These are phyloP conservation scores for Cryptococcus sp. DNA, from an alignment of 1,284 basidiomycete species.

Conservation along the genomic window DNA sequence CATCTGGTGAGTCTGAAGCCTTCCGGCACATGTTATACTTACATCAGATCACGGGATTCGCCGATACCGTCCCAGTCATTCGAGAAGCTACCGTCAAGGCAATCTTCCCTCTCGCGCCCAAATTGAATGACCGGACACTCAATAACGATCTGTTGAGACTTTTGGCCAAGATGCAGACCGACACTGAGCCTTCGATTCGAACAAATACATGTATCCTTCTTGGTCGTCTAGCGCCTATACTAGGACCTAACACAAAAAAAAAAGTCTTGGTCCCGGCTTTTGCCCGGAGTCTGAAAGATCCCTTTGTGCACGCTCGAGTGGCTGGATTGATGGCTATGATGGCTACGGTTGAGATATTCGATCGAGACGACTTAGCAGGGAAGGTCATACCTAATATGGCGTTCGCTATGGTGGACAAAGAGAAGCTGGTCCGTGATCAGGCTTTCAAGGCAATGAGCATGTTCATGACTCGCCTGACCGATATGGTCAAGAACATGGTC, in stretches of 20 bases:
- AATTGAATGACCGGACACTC: constrained; percentile 85
- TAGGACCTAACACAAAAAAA: constrained; percentile 82
- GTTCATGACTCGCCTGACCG: constrained; percentile 78
- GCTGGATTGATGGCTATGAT: constrained; percentile 95
- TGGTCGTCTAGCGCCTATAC: constrained; percentile 77
- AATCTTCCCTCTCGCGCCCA: constrained; percentile 71
- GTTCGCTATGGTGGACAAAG: constrained; percentile 76
- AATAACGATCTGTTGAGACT: constrained; percentile 95
- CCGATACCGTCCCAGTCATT: constrained; percentile 87
- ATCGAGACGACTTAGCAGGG: constrained; percentile 77
- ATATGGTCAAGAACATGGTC: constrained; percentile 73
- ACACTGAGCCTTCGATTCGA: constrained; percentile 88
- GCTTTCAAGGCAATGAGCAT: constrained; percentile 86
- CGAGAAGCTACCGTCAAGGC: constrained; percentile 91
- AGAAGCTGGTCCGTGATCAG: constrained; percentile 90
- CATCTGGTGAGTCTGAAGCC: constrained; percentile 60
- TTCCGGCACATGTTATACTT: not conserved
- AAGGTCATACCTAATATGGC: constrained; percentile 84
- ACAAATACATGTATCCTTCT: constrained; percentile 98
- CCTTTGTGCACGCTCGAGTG: constrained; percentile 87
- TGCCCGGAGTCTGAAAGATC: constrained; percentile 80
- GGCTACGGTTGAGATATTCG: constrained; percentile 89
- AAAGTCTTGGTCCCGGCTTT: constrained; percentile 97
- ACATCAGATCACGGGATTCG: constrained; percentile 76
- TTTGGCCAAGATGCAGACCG: constrained; percentile 88